Base-by-base conservation (phyloP, 2,329 filamentous ascomycete genomes). In the Sphaceloma murrayae region DNA sequence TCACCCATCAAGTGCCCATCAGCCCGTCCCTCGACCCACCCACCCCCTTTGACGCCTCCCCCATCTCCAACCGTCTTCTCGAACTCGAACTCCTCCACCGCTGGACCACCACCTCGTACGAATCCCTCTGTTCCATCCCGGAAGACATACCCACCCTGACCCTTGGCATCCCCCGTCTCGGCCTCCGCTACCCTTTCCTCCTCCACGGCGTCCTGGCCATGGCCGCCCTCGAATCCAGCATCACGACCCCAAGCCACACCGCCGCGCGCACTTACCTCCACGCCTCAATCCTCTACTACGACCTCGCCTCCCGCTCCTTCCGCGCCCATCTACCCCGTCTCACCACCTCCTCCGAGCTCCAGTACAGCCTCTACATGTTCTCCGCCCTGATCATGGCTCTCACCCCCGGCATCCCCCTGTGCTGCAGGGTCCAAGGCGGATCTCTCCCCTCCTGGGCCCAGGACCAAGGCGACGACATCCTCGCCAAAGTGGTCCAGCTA, bases 11-110 rank as follows among this genome's bases (percentile, higher is more conserved):
- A n/a, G n/a, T n/a, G n/a, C 6, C 21, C 36, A 2, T 27, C 11
- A 7, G 7, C 14, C n/a, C 36, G 16, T 26, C n/a, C 24, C 19
- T 13, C 13, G n/a, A 22, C 14, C 24, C 6, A 16, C 36, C 36
- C 36, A 29, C 36, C 22, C 36, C 36, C 22, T 40, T 27, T 27
- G 6, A 6, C 11, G 11, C 11, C 11, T 27, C 24, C 36, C 18
- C 36, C 36, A 19, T 16, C 14, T 29, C 36, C 30, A 27, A 17
- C 22, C 30, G 31, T 13, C 32, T 45, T 10, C 42, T 45, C 30
- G 42, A 45, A 27, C 42, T 45, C 18, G 42, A 45, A 22, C 42
- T 45, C 29, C 42, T 45, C 16, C 42, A 45, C 42, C 42, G 42
- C 42, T 45, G 42, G 42, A 34, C 42, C 14, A 34, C 42, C 2